phyloP scores from a whole-genome alignment of 2,329 filamentous ascomycete genomes.

The Fusarium marasasianum region DNA sequence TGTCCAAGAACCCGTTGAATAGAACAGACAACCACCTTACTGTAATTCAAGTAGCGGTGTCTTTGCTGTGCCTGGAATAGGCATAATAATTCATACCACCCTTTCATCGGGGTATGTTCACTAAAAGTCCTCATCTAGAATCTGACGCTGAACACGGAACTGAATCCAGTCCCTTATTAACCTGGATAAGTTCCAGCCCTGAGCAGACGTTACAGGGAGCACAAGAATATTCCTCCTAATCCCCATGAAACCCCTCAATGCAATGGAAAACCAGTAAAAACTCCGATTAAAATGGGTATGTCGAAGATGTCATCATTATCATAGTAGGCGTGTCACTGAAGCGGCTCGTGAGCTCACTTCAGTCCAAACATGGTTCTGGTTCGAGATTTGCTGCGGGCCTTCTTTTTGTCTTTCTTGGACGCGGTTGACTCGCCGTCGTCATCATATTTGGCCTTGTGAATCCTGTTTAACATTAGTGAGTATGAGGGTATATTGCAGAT shows the following conservation, averaged over 20 bases:
- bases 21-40: conserved; percentile 7
- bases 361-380: conserved; percentile 76
- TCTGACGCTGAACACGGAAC: conserved; percentile 12
- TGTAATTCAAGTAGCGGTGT: conserved; percentile 3
- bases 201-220: conserved; percentile 22
- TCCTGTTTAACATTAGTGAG: conserved; percentile 65
- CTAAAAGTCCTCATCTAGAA: conserved; percentile 30
- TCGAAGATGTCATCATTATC: conserved; percentile 46
- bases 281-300: conserved; percentile 47
- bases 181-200: neutral
- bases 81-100: conserved; percentile 14
- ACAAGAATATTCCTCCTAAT: conserved; percentile 27
- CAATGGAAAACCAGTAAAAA: conserved; percentile 44
- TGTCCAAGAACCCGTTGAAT: conserved; percentile 29
- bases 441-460: conserved; percentile 94
- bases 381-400: conserved; percentile 78
- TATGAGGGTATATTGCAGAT: neutral
- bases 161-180: conserved; percentile 5
- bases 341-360: conserved; percentile 40
- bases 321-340: conserved; percentile 34
- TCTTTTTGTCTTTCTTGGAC: conserved; percentile 65
- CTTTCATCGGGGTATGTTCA: conserved; percentile 14
- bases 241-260: conserved; percentile 25
- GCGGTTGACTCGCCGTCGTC: conserved; percentile 67
- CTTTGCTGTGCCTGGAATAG: conserved; percentile 4